These are phyloP conservation scores for Endocalyx cinctus DNA, from an alignment of 2,329 filamentous ascomycete genomes.

Conservation along the genomic window DNA sequence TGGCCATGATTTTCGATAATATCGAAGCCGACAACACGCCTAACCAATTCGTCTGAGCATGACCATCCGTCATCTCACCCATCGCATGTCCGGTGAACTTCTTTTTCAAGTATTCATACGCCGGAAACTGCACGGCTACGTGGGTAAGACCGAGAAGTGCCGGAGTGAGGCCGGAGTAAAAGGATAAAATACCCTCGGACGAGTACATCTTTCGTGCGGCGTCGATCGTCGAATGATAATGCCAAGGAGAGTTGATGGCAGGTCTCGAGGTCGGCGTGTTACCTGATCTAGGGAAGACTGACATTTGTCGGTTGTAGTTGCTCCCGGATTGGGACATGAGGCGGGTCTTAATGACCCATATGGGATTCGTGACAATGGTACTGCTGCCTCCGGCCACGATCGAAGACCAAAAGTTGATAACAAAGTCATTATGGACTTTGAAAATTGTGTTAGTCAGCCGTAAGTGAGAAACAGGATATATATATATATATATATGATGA, in stretches of 20 bases:
- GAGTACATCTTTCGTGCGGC: slow-evolving; percentile 95
- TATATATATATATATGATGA: too few relatives aligned
- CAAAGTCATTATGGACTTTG: slow-evolving; percentile 60
- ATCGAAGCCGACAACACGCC: slow-evolving; percentile 87
- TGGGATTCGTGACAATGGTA: slow-evolving; percentile 91
- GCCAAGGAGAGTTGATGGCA: slow-evolving; percentile 68
- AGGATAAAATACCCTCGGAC: slow-evolving; percentile 80
- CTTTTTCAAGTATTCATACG: slow-evolving; percentile 90
- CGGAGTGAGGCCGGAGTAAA: slow-evolving; percentile 92
- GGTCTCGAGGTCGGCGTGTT: slow-evolving; percentile 53
- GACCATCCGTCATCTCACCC: slow-evolving; percentile 60
- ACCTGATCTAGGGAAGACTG: slow-evolving; percentile 41
- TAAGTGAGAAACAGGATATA: too few relatives aligned
- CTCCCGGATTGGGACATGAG: slow-evolving; percentile 82
- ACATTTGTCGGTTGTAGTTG: slow-evolving; percentile 42
- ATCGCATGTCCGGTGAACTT: slow-evolving; percentile 86
- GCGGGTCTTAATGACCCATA: slow-evolving; percentile 98
- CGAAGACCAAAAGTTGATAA: slow-evolving; percentile 84
- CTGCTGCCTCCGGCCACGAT: slow-evolving; percentile 88
- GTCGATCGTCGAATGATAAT: slow-evolving; percentile 85
- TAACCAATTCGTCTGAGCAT: slow-evolving; percentile 65
- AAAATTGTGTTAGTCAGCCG: too few relatives aligned
- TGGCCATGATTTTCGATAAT: slow-evolving; percentile 89
- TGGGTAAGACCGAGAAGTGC: slow-evolving; percentile 89
- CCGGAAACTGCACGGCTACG: slow-evolving; percentile 93